Evolutionary conservation across 768 basidiomycete genomes (phyloP), one percentile per base, ranked within the genome.

Genomic region (Steccherinum ochraceum): DNA sequence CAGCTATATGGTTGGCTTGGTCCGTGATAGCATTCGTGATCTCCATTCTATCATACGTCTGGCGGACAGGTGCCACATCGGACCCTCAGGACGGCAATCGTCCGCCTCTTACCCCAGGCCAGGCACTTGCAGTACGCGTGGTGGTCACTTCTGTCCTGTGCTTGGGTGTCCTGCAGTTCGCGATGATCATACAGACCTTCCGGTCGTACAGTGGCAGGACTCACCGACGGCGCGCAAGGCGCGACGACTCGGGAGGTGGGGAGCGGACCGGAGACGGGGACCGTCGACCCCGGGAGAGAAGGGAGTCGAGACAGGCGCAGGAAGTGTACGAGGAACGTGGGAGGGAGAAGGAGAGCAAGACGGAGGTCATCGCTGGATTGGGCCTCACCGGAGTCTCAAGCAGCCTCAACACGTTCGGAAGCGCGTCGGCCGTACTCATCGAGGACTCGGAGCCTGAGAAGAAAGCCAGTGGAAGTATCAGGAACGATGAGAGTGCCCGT

Each of bases 1-100:
- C 86, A 0, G 79, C 76, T 0, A 66, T 86, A 10, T 88, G 84
- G 81, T 76, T 87, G 51, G 76, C 84, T 5, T 89, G 84, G 84
- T 80, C 86, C 0, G 82, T 89, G 75, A 69, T 86, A 3, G 70
- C 80, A 48, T 87, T 87, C 64, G 64, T 83, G 53, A 59, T 72
- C 2, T 70, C 82, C 12, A 83, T 89, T 56, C 69, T 86, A 25
- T 74, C 80, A 5, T 89, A 78, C 54, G 73, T 86, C 47, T 86
- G 84, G 85, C 72, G 80, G 40, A 76, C 76, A 0, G 84, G 83
- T 13, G 74, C 79, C 0, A 67, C 67, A 1, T 35, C 62, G 12
- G 77, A 84, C 42, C 58, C 61, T 2, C 42, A 61, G 2, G 55
- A 55, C 7, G 69, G 70, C 1, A 54, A 60, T 12, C 58, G 51